Percentiles rank a stretch among this genome's conserved stretches.
phyloP scores from a whole-genome alignment of 208 protist genomes.

The Lotmaria passim region DNA sequence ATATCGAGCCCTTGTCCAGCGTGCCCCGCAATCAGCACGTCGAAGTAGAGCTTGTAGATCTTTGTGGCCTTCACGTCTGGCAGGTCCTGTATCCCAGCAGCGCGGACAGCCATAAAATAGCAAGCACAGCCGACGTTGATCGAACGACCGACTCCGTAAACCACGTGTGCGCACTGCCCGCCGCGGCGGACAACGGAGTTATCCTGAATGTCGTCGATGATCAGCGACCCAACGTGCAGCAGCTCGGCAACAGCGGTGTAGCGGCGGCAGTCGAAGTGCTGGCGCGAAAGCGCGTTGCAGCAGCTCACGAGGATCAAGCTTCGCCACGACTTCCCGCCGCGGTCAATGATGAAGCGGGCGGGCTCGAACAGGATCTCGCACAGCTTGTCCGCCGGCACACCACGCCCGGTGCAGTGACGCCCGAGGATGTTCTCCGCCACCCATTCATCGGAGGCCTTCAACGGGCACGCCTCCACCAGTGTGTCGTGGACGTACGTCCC shows the following conservation, averaged over 20 bases:
- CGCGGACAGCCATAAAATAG: constrained; percentile 68
- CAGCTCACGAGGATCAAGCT: constrained; percentile 60
- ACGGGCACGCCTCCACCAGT: constrained; percentile 49
- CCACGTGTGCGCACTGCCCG: constrained; percentile 53
- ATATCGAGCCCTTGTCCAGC: constrained; percentile 78
- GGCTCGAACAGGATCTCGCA: constrained; percentile 58
- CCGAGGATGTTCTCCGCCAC: constrained; percentile 59
- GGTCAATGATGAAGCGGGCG: constrained; percentile 62
- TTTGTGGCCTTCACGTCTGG: constrained; percentile 34
- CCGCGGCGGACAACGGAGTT: constrained; percentile 67
- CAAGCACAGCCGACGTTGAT: constrained; percentile 75
- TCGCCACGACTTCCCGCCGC: constrained; percentile 70
- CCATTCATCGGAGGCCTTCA: constrained; percentile 40
- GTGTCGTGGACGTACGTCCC: constrained; percentile 34
- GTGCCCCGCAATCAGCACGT: constrained; percentile 60
- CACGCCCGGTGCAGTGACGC: constrained; percentile 13
- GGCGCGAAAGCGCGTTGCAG: constrained; percentile 51
- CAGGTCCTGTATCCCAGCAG: constrained; percentile 50
- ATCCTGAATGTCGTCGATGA: constrained; percentile 84
- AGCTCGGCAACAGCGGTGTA: constrained; percentile 69
- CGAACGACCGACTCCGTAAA: constrained; percentile 53
- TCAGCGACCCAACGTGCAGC: constrained; percentile 72
- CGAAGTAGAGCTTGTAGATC: constrained; percentile 71
- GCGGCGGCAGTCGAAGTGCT: constrained; percentile 62
- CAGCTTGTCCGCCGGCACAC: constrained; percentile 36